A percentile compares a stretch with the other conserved stretches of the same genome.
Evolutionary conservation across 2,329 filamentous ascomycete genomes (phyloP).

Genomic region (Ophiostoma australiae): DNA sequence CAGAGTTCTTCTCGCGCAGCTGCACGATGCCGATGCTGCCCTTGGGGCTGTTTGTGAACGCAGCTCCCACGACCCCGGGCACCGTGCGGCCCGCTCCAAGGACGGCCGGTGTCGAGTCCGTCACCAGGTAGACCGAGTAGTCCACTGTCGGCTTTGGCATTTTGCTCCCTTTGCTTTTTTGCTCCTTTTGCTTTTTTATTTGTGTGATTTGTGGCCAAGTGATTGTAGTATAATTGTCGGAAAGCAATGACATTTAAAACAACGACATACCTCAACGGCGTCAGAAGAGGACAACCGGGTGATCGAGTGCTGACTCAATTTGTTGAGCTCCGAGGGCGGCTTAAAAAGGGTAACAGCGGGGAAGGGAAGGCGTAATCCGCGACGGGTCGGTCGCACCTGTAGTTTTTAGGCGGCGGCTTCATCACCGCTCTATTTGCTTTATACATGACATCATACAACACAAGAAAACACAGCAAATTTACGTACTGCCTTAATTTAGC

Average conservation of each 20-base stretch:
- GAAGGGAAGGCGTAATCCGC: not conserved
- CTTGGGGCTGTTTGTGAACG: slow-evolving; percentile 65
- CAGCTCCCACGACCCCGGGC: slow-evolving; percentile 66
- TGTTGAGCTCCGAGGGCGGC: slow-evolving; percentile 21
- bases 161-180: not conserved
- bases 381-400: slow-evolving; percentile 11
- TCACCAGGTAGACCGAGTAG: slow-evolving; percentile 85
- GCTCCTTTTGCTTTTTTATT: no score
- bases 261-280: not conserved
- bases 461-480: not conserved
- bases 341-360: slow-evolving; percentile 15
- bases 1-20: slow-evolving; percentile 80
- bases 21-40: slow-evolving; percentile 58
- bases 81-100: slow-evolving; percentile 64
- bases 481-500: not conserved
- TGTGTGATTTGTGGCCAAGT: no score
- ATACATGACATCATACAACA: not conserved
- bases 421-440: not conserved
- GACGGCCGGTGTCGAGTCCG: slow-evolving; percentile 83
- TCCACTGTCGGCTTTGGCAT: slow-evolving; percentile 44
- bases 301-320: not conserved
- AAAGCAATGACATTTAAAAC: not conserved
- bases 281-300: not conserved
- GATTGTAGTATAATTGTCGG: no score
- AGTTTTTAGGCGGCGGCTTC: not conserved